Percentiles rank a stretch among this genome's conserved stretches.
Conservation (phyloP, 2,329 filamentous ascomycete species). For the Alternaria viburni region DNA sequence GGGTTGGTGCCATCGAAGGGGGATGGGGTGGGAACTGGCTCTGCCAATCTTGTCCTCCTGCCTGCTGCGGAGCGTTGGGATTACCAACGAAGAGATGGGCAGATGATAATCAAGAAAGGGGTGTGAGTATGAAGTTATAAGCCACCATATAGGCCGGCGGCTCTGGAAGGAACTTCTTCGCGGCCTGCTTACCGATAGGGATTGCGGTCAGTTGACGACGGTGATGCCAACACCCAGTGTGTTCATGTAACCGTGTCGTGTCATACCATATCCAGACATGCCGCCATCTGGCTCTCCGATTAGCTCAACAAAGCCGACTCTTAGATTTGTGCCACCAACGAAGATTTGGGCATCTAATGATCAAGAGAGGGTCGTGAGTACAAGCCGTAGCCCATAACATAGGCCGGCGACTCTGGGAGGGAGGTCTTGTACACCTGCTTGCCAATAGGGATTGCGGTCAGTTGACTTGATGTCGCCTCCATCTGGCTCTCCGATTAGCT, state of each 20-base stretch:
- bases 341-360: constrained; percentile 28
- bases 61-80: not conserved
- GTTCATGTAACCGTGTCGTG: no score
- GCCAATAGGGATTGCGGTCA: constrained; percentile 1
- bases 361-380: constrained; percentile 30
- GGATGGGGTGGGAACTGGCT: not conserved
- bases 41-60: not conserved
- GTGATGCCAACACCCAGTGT: no score
- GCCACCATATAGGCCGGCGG: constrained; percentile 49
- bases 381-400: constrained; percentile 13
- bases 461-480: constrained; percentile 8
- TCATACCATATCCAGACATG: no score
- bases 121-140: constrained; percentile 19
- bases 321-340: constrained; percentile 72
- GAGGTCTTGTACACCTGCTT: constrained; percentile 12
- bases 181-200: constrained; percentile 10
- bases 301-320: constrained; percentile 71
- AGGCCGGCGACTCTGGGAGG: constrained; percentile 18
- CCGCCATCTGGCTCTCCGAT: constrained; percentile 51
- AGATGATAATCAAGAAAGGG: not conserved
- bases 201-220: not conserved
- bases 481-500: constrained; percentile 59
- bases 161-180: constrained; percentile 19
- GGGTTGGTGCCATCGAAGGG: not conserved
- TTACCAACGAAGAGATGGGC: not conserved